These are phyloP conservation scores for Globisporangium cystogenes DNA, from an alignment of 352 stramenopile genomes.

Conservation along the genomic window DNA sequence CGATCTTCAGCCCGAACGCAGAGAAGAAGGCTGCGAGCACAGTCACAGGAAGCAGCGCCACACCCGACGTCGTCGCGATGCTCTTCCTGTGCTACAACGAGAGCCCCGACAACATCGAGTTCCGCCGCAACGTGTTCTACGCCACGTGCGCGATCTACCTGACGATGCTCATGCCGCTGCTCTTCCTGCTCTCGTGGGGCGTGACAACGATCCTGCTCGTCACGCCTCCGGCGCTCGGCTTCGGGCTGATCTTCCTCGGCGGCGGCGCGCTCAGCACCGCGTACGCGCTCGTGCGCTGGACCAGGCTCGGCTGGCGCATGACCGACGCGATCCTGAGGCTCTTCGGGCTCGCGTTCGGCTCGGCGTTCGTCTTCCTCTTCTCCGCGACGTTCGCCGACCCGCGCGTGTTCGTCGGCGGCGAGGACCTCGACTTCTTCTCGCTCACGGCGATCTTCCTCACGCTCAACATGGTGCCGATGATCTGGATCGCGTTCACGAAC, in stretches of 20 bases:
- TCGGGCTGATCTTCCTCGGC: slow-evolving; percentile 73
- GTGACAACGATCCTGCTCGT: slow-evolving; percentile 66
- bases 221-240: slow-evolving; percentile 69
- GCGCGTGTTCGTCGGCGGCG: slow-evolving; percentile 55
- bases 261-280: slow-evolving; percentile 28
- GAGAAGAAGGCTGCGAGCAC: background rate
- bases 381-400: slow-evolving; percentile 75
- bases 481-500: slow-evolving; percentile 90
- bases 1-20: background rate
- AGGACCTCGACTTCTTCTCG: slow-evolving; percentile 73
- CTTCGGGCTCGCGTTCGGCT: slow-evolving; percentile 46
- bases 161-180: slow-evolving; percentile 42
- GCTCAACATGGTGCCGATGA: slow-evolving; percentile 87
- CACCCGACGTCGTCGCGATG: slow-evolving; percentile 57
- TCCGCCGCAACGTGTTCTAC: slow-evolving; percentile 79
- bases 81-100: slow-evolving; percentile 82
- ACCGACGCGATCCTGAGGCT: slow-evolving; percentile 46
- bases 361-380: slow-evolving; percentile 77
- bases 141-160: slow-evolving; percentile 50
- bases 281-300: slow-evolving; percentile 58
- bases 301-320: slow-evolving; percentile 79
- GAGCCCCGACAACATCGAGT: slow-evolving; percentile 47
- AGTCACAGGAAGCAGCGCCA: slow-evolving; percentile 2
- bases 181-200: slow-evolving; percentile 68
- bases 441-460: slow-evolving; percentile 77